A percentile compares a stretch with the other conserved stretches of the same genome.
These are phyloP conservation scores for Piromyces finnis DNA, from an alignment of 192 early-diverging fungal genomes.

Conservation along the genomic window DNA sequence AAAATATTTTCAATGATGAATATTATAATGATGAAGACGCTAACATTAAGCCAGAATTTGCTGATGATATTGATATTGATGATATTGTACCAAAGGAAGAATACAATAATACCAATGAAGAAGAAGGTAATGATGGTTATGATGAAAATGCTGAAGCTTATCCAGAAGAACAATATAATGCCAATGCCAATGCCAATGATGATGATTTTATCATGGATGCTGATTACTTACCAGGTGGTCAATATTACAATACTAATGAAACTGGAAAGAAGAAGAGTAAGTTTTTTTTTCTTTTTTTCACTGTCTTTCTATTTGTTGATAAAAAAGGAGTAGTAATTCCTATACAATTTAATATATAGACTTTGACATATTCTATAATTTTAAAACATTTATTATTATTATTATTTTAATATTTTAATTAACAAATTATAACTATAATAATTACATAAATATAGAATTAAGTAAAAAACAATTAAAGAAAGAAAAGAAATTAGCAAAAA, in stretches of 20 bases:
- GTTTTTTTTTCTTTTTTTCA: background rate
- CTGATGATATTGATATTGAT: slow-evolving; percentile 63
- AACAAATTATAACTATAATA: too few relatives aligned
- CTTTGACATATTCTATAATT: too few relatives aligned
- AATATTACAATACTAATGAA: slow-evolving; percentile 21
- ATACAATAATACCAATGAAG: slow-evolving; percentile 14
- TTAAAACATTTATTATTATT: too few relatives aligned
- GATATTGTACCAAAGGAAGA: slow-evolving; percentile 26
- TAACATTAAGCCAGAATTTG: slow-evolving; percentile 67
- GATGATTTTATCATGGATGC: slow-evolving; percentile 82
- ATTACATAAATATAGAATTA: slow-evolving; percentile 1
- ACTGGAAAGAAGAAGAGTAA: slow-evolving; percentile 4
- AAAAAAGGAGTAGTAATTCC: too few relatives aligned
- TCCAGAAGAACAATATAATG: slow-evolving; percentile 13
- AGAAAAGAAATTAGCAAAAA: slow-evolving; percentile 8
- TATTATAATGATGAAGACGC: slow-evolving; percentile 31
- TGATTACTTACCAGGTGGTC: slow-evolving; percentile 62
- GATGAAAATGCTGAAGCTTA: background rate
- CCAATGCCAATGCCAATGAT: slow-evolving; percentile 15
- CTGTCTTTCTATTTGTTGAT: too few relatives aligned
- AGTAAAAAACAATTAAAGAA: slow-evolving; percentile 13
- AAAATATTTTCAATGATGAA: slow-evolving; percentile 48
- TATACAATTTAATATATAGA: too few relatives aligned
- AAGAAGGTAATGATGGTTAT: slow-evolving; percentile 10
- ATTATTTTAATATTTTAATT: too few relatives aligned